These are phyloP conservation scores for Chenopodium formosanum DNA, from an alignment of 148 eudicot genomes.

Conservation along the genomic window DNA sequence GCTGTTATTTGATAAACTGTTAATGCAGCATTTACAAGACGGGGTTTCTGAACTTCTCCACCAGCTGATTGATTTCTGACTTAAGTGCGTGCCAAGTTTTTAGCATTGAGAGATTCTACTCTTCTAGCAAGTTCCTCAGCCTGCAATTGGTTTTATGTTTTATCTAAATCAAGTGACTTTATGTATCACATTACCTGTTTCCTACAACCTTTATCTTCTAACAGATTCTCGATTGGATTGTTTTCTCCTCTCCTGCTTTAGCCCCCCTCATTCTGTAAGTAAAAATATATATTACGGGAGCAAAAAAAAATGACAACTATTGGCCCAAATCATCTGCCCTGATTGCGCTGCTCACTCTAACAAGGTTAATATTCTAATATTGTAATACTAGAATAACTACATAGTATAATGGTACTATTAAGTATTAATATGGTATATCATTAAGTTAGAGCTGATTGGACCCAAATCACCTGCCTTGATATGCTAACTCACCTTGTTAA, in stretches of 20 bases:
- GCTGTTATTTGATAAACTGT: slow-evolving; percentile 32
- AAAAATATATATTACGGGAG: no score
- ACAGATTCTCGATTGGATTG: slow-evolving; percentile 97
- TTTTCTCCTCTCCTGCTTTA: slow-evolving; percentile 87
- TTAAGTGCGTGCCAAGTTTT: slow-evolving; percentile 63
- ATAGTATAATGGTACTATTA: neutral
- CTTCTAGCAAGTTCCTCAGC: slow-evolving; percentile 74
- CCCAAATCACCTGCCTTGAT: neutral
- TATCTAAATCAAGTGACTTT: neutral
- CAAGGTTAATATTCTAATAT: neutral
- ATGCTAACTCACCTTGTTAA: no score
- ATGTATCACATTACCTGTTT: slow-evolving; percentile 60
- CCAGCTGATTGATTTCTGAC: slow-evolving; percentile 60
- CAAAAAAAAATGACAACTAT: no score
- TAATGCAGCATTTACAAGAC: slow-evolving; percentile 60
- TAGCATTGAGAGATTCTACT: slow-evolving; percentile 69
- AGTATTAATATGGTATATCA: no score
- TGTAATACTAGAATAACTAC: no score
- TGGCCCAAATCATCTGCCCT: no score
- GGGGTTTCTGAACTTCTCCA: slow-evolving; percentile 60
- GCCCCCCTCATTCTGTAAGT: slow-evolving; percentile 68
- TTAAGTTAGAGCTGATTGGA: no score
- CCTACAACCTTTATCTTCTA: slow-evolving; percentile 84
- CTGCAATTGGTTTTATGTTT: slow-evolving; percentile 11
- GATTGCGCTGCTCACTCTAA: no score